phyloP scores from a whole-genome alignment of 208 protist species.

The Trypanosoma congolense region DNA sequence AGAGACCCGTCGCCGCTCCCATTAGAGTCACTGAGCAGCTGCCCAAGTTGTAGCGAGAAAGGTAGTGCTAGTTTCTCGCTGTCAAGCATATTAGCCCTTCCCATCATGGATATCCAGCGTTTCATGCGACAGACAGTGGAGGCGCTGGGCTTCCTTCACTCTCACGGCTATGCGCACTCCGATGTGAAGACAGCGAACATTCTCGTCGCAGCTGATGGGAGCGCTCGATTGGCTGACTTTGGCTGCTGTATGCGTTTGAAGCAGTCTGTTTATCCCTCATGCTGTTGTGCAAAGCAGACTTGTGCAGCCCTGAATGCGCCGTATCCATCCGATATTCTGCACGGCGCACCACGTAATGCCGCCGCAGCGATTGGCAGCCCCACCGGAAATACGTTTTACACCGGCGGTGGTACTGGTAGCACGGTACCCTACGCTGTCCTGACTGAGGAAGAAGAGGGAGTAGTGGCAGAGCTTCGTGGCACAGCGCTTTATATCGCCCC shows the following conservation, averaged over 20 bases:
- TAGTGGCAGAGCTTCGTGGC: constrained; percentile 73
- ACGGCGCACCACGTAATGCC: too few relatives aligned
- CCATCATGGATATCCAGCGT: constrained; percentile 57
- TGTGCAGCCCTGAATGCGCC: not conserved
- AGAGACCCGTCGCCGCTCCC: too few relatives aligned
- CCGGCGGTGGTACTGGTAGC: not conserved
- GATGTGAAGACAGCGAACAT: constrained; percentile 91
- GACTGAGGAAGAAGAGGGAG: constrained; percentile 45
- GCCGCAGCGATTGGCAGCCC: too few relatives aligned
- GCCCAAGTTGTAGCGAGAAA: not conserved
- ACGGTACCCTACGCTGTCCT: constrained; percentile 35
- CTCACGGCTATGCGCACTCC: constrained; percentile 78
- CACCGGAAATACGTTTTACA: too few relatives aligned
- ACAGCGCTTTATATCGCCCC: constrained; percentile 64
- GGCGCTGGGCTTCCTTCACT: constrained; percentile 80
- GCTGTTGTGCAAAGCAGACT: not conserved
- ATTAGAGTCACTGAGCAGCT: too few relatives aligned
- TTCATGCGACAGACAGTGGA: constrained; percentile 68
- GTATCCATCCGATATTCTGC: too few relatives aligned
- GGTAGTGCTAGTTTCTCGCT: constrained; percentile 17
- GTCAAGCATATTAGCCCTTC: constrained; percentile 44
- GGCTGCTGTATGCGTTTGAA: constrained; percentile 82
- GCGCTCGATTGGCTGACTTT: constrained; percentile 90
- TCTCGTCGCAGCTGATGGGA: constrained; percentile 60
- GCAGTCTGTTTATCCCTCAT: constrained; percentile 1